A percentile compares a stretch with the other conserved stretches of the same genome.
Evolutionary conservation across 2,329 filamentous ascomycete species (phyloP).

Genomic region (Claviceps pusilla): DNA sequence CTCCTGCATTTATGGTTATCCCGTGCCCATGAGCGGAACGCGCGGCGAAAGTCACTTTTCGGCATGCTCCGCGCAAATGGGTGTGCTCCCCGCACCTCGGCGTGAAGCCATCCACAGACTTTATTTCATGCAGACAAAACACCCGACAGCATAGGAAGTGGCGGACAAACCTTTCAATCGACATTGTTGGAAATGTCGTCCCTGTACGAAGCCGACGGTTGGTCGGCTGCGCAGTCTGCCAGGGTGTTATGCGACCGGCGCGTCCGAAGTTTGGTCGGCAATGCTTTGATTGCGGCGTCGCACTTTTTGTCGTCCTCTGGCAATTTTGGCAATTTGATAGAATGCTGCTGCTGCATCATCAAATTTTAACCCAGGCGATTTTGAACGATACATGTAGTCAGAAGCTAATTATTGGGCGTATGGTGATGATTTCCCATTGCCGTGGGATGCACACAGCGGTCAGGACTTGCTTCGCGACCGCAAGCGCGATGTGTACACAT

Average conservation of each 20-base stretch:
- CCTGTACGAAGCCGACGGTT: not conserved
- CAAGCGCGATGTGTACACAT: not conserved
- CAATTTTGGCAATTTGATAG: no score
- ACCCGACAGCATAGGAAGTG: not conserved
- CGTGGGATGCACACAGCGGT: not conserved
- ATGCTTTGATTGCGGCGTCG: not conserved
- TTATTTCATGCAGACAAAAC: not conserved
- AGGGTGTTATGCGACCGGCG: not conserved
- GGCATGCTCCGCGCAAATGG: not conserved
- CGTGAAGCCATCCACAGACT: constrained; percentile 21
- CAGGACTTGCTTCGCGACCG: not conserved
- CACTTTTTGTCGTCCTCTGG: not conserved
- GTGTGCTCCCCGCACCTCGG: not conserved
- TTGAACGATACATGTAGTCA: not conserved
- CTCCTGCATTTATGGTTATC: constrained; percentile 3
- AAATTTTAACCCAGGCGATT: no score
- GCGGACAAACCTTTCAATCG: not conserved
- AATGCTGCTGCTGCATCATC: not conserved
- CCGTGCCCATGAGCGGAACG: constrained; percentile 5
- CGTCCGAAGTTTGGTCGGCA: not conserved
- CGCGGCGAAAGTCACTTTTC: constrained; percentile 15
- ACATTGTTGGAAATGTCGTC: not conserved
- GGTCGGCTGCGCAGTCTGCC: not conserved
- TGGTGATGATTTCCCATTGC: not conserved
- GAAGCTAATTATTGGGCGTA: not conserved